Percentiles rank a stretch among this genome's conserved stretches.
These are phyloP conservation scores for Cladosporium sp. DNA, from an alignment of 2,329 filamentous ascomycete genomes.

Conservation along the genomic window DNA sequence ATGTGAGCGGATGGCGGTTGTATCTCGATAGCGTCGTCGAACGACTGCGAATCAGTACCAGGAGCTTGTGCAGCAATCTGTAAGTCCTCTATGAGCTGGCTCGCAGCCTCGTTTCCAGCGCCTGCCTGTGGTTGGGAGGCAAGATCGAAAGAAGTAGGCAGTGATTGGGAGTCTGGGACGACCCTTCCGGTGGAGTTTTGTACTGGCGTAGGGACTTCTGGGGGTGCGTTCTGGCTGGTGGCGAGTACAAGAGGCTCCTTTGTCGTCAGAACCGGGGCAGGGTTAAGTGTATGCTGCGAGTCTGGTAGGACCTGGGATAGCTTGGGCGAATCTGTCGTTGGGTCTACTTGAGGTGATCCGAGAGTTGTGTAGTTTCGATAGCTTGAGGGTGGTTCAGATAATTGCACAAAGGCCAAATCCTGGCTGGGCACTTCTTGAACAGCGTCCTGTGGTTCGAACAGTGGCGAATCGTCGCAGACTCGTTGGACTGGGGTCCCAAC, in stretches of 20 bases:
- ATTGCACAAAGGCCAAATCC: slow-evolving; percentile 24
- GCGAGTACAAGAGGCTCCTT: neutral
- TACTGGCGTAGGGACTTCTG: neutral
- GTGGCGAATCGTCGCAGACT: slow-evolving; percentile 22
- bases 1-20: neutral
- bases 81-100: slow-evolving; percentile 1
- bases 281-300: neutral
- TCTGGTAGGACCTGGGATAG: neutral
- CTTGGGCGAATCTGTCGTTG: neutral
- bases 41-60: neutral
- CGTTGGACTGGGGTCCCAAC: neutral
- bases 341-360: neutral
- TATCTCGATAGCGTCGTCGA: neutral
- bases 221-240: neutral
- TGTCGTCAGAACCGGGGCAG: neutral
- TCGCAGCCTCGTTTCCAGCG: neutral
- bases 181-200: slow-evolving; percentile 9
- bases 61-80: neutral
- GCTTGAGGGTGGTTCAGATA: slow-evolving; percentile 34
- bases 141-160: slow-evolving; percentile 3
- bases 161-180: slow-evolving; percentile 26
- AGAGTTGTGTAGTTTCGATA: slow-evolving; percentile 22
- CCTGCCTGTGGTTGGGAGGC: neutral
- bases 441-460: slow-evolving; percentile 23
- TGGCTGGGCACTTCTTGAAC: neutral